These are phyloP conservation scores for Rhynchosporium secalis DNA, from an alignment of 2,329 filamentous ascomycete genomes.

Conservation along the genomic window DNA sequence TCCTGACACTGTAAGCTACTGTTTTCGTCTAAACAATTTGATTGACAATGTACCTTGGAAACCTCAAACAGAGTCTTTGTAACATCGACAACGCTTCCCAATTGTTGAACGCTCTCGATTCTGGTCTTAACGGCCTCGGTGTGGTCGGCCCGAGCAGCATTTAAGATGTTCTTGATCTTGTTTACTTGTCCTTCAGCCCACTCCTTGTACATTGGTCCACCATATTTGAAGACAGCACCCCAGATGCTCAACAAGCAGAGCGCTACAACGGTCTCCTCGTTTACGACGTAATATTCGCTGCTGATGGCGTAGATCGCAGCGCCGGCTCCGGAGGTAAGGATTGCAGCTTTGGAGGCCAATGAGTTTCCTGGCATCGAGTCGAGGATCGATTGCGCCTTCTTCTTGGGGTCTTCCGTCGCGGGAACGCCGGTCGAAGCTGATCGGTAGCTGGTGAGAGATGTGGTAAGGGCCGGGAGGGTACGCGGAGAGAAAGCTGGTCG, in stretches of 20 bases:
- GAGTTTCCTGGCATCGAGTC: constrained; percentile 91
- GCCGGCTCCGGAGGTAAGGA: constrained; percentile 90
- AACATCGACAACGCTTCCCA: constrained; percentile 90
- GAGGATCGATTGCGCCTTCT: constrained; percentile 94
- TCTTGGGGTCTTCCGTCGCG: constrained; percentile 79
- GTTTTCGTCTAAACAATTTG: not conserved
- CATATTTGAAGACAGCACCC: constrained; percentile 88
- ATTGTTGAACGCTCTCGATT: constrained; percentile 92
- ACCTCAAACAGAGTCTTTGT: constrained; percentile 97
- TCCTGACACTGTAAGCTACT: constrained; percentile 49
- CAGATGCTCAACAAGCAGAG: constrained; percentile 93
- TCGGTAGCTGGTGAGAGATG: constrained; percentile 64
- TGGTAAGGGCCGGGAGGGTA: constrained; percentile 71
- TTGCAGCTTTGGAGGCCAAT: constrained; percentile 92
- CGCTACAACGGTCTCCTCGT: constrained; percentile 95
- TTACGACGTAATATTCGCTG: constrained; percentile 99
- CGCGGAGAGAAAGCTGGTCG: constrained; percentile 78
- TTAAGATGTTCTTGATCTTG: constrained; percentile 94
- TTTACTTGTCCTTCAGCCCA: constrained; percentile 88
- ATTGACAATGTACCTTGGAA: constrained; percentile 73
- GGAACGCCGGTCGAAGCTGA: constrained; percentile 72
- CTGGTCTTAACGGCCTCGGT: constrained; percentile 91
- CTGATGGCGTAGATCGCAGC: constrained; percentile 92
- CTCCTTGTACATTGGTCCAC: constrained; percentile 85
- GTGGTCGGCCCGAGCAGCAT: constrained; percentile 91